Evolutionary conservation across 305 asterid species (phyloP), one percentile per base, ranked within the genome.

Genomic region (Fraxinus xanthoxyloides): DNA sequence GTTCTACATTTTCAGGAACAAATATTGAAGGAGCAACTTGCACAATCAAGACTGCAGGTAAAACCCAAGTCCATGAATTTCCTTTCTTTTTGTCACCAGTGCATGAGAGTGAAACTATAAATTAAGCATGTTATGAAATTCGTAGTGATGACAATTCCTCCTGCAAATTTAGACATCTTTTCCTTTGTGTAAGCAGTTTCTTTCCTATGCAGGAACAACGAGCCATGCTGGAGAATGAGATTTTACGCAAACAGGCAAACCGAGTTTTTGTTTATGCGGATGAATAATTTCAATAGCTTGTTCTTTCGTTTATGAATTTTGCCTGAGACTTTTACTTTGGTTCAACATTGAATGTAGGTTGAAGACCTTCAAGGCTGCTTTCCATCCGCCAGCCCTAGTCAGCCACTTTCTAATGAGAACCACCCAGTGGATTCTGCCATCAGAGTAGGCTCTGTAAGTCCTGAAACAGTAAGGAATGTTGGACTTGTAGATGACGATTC

Each of bases 241-340:
- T 82, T 75, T 85, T 92, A 76, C 90, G 92, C 77, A 88, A 82
- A 87, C 93, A 94, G 97, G 97, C 88, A 85, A 87, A 43, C 38
- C 13, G 51, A 61, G n/a, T 70, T 43, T 83, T 78, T 30, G 2
- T 80, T 82, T 81, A 40, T 12, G 35, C 59, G 3, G 38, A 78
- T 10, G 69, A 75, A 69, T 63, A 54, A 21, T 63, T 24, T 6
- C 3, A 7, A 77, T 80, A 19, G 12, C 74, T 72, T 79, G 7
- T 13, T 19, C 23, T 30, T 8, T 59, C 63, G 4, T 13, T n/a
- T 12, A 61, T 38, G n/a, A 83, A 8, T 34, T 15, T 54, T n/a
- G 26, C 10, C 26, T 54, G 19, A 54, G 65, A 54, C 26, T 51
- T 17, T 4, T 4, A 17, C 40, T 5, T 79, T 59, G 72, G 70